Conservation (phyloP, 2,329 filamentous ascomycete genomes). For the Ceratocystis harringtonii region DNA sequence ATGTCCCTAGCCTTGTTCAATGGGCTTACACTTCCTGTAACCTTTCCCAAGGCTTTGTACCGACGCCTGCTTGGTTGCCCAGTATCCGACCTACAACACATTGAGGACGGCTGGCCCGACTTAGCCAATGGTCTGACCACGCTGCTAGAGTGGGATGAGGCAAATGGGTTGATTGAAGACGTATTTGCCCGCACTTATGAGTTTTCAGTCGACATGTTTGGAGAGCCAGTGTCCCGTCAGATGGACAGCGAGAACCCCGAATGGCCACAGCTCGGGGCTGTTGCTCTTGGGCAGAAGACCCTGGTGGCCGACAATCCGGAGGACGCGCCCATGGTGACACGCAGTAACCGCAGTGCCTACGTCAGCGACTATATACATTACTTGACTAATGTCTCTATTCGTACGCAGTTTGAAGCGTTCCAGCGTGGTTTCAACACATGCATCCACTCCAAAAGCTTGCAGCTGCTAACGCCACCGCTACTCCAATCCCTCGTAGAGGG, state of each 20-base stretch:
- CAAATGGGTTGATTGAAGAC: slow-evolving; percentile 62
- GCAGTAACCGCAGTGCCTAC: slow-evolving; percentile 61
- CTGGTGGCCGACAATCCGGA: slow-evolving; percentile 28
- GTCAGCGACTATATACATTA: slow-evolving; percentile 74
- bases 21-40: slow-evolving; percentile 77
- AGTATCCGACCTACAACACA: slow-evolving; percentile 56
- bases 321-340: slow-evolving; percentile 62
- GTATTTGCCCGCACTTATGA: slow-evolving; percentile 74
- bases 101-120: slow-evolving; percentile 76
- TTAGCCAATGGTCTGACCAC: slow-evolving; percentile 58
- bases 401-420: slow-evolving; percentile 67
- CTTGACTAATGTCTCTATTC: slow-evolving; percentile 63
- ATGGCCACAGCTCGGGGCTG: slow-evolving; percentile 20
- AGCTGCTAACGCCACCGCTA: slow-evolving; percentile 53
- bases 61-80: slow-evolving; percentile 57
- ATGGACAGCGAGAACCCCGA: slow-evolving; percentile 36
- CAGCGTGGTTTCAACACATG: slow-evolving; percentile 64
- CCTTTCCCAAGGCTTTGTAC: slow-evolving; percentile 76
- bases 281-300: slow-evolving; percentile 17
- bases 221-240: slow-evolving; percentile 39
- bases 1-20: slow-evolving; percentile 87
- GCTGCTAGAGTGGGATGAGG: slow-evolving; percentile 61
- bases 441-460: slow-evolving; percentile 53
- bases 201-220: slow-evolving; percentile 53
- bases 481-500: slow-evolving; percentile 75